Evolutionary conservation across 73 alveolate species (phyloP).

Genomic region (Stentor coeruleus): DNA sequence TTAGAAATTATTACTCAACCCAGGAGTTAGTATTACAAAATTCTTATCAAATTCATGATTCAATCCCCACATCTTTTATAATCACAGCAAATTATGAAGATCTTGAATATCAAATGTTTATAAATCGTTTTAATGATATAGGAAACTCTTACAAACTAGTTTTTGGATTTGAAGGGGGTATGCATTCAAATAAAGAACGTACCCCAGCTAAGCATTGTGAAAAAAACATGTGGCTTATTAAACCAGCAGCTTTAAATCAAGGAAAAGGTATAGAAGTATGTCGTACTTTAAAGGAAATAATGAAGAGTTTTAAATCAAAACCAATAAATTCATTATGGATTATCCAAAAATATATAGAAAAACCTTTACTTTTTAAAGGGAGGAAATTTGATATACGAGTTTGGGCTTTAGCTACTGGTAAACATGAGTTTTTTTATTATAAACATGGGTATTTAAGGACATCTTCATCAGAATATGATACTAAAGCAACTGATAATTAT

Average conservation of each 20-base stretch:
- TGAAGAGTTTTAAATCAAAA: constrained; percentile 40
- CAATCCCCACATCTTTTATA: constrained; percentile 60
- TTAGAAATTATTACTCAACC: constrained; percentile 40
- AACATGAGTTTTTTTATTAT: constrained; percentile 58
- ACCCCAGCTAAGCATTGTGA: constrained; percentile 79
- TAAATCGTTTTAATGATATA: constrained; percentile 42
- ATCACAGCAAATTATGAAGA: constrained; percentile 42
- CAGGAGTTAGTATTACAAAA: constrained; percentile 41
- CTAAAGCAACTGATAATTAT: constrained; percentile 57
- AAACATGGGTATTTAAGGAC: constrained; percentile 82
- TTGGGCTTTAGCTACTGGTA: constrained; percentile 77
- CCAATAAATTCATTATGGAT: constrained; percentile 55
- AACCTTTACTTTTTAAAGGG: constrained; percentile 82
- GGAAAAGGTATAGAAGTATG: constrained; percentile 93
- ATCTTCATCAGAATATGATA: constrained; percentile 60
- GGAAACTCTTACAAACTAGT: constrained; percentile 54
- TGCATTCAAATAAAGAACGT: constrained; percentile 39
- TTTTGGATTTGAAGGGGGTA: no score
- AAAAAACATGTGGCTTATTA: constrained; percentile 83
- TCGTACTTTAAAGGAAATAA: constrained; percentile 69
- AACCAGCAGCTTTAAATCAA: constrained; percentile 82
- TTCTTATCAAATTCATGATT: constrained; percentile 47
- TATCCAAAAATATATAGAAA: constrained; percentile 85
- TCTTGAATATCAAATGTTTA: constrained; percentile 32
- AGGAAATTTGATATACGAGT: constrained; percentile 91